phyloP scores from a whole-genome alignment of 1,284 basidiomycete species.

The Ustilago shanxiensis region DNA sequence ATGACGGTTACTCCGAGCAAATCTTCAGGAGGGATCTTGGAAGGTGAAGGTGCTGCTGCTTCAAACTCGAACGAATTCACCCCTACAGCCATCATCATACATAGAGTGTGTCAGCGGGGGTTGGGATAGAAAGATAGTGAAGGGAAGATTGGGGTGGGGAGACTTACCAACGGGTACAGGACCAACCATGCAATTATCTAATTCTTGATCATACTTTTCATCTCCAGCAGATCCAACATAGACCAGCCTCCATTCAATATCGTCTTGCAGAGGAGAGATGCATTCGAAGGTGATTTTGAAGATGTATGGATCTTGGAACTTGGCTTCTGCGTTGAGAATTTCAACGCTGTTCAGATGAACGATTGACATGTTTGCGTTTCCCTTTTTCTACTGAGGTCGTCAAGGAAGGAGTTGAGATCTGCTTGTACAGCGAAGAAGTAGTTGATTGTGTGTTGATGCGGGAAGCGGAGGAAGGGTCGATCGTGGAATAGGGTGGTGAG shows the following conservation, averaged over 20 bases:
- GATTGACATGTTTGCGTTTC: conserved; percentile 63
- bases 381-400: background rate
- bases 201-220: conserved; percentile 92
- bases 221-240: conserved; percentile 95
- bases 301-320: conserved; percentile 80
- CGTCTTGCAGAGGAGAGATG: conserved; percentile 90
- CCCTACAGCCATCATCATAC: no score
- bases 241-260: conserved; percentile 96
- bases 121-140: no score
- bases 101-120: no score
- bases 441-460: conserved; percentile 2
- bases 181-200: conserved; percentile 83
- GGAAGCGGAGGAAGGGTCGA: background rate
- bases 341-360: conserved; percentile 67
- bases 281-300: conserved; percentile 99
- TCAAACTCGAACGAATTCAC: conserved; percentile 98
- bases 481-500: background rate
- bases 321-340: conserved; percentile 65
- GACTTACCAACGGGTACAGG: conserved; percentile 79
- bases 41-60: conserved; percentile 72
- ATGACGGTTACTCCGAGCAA: conserved; percentile 90
- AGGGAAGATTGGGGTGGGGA: background rate
- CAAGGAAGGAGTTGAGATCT: no score
- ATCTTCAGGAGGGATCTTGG: conserved; percentile 83
- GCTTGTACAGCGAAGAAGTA: no score